These are phyloP conservation scores for Leccinum arenicola DNA, from an alignment of 768 basidiomycete species.

Conservation along the genomic window DNA sequence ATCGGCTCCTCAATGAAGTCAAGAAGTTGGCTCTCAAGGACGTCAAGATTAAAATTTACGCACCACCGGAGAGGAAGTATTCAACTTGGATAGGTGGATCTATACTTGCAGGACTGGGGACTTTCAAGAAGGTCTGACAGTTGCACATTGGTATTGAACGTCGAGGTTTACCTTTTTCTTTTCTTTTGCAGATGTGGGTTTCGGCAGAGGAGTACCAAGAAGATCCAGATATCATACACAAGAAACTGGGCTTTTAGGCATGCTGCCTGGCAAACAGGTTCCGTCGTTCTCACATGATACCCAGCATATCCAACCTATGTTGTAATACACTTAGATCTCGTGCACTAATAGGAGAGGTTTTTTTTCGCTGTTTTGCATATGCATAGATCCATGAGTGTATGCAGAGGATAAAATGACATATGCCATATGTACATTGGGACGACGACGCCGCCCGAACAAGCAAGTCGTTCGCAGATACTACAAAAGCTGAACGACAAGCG, in stretches of 20 bases:
- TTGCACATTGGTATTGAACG: background rate
- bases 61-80: slow-evolving; percentile 99
- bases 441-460: too few relatives aligned
- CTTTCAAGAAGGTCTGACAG: slow-evolving; percentile 86
- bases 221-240: slow-evolving; percentile 98
- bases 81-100: slow-evolving; percentile 97
- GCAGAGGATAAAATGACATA: slow-evolving; percentile 33
- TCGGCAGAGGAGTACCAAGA: slow-evolving; percentile 99
- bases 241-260: slow-evolving; percentile 78
- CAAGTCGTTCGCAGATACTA: slow-evolving; percentile 23
- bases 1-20: slow-evolving; percentile 92
- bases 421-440: slow-evolving; percentile 36
- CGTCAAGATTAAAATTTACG: slow-evolving; percentile 98
- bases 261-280: slow-evolving; percentile 12
- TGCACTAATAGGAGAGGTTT: slow-evolving; percentile 21
- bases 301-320: slow-evolving; percentile 29
- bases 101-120: slow-evolving; percentile 91
- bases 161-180: slow-evolving; percentile 11
- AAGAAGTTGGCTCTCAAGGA: slow-evolving; percentile 95
- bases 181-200: slow-evolving; percentile 86
- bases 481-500: slow-evolving; percentile 33
- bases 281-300: slow-evolving; percentile 28
- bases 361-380: slow-evolving; percentile 19
- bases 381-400: slow-evolving; percentile 27
- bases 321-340: slow-evolving; percentile 32